Conservation (phyloP, 2,329 filamentous ascomycete species). For the Claviceps pazoutovae region DNA sequence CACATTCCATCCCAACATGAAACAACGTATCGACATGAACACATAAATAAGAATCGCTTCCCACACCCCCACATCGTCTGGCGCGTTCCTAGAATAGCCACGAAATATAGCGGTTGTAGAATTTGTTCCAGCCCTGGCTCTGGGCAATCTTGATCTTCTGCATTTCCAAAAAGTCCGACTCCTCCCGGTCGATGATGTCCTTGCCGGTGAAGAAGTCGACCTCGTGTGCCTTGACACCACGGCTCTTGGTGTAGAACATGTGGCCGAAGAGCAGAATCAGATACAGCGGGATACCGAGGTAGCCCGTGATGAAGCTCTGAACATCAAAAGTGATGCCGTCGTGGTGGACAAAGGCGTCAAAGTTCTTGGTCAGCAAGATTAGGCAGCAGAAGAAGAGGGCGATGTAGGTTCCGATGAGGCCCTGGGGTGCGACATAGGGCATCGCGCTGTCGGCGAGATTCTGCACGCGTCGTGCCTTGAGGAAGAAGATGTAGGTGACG, state of each 20-base stretch:
- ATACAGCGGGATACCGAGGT: constrained; percentile 65
- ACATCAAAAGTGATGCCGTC: constrained; percentile 48
- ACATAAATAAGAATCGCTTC: neutral
- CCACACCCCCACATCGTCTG: neutral
- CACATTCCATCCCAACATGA: no score
- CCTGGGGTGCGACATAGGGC: constrained; percentile 57
- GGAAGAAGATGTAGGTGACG: constrained; percentile 53
- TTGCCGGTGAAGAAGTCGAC: constrained; percentile 62
- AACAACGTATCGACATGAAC: neutral
- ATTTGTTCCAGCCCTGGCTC: constrained; percentile 16
- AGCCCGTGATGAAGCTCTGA: constrained; percentile 65
- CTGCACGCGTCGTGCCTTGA: constrained; percentile 48
- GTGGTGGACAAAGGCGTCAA: constrained; percentile 49
- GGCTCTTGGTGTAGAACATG: constrained; percentile 42
- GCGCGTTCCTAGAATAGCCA: constrained; percentile 20
- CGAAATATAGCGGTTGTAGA: constrained; percentile 24
- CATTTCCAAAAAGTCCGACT: constrained; percentile 49
- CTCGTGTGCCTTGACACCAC: constrained; percentile 40
- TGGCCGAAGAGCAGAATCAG: constrained; percentile 55
- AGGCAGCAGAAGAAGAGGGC: constrained; percentile 58
- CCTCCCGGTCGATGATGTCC: constrained; percentile 58
- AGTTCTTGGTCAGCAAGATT: constrained; percentile 74
- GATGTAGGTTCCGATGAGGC: constrained; percentile 52
- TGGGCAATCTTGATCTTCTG: constrained; percentile 16
- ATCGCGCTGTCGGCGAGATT: constrained; percentile 39